Percentiles rank a stretch among this genome's conserved stretches.
Evolutionary conservation across 768 basidiomycete species (phyloP).

Genomic region (Boletus subcaerulescens): DNA sequence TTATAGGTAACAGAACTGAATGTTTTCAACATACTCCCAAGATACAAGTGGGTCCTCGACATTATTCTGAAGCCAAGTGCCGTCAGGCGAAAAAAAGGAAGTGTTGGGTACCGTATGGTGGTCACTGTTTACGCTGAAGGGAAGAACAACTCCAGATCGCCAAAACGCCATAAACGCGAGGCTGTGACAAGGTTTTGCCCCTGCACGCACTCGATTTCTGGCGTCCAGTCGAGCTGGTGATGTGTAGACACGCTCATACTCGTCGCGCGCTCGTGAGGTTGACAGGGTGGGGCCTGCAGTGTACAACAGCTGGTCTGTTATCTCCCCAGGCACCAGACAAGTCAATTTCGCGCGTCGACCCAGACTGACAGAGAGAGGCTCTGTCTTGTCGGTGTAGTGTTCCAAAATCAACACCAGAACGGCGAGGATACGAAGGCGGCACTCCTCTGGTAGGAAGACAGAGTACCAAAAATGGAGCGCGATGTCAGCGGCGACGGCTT

Average conservation of each 20-base stretch:
- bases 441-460: slow-evolving; percentile 34
- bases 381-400: slow-evolving; percentile 11
- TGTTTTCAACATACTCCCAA: slow-evolving; percentile 41
- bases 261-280: slow-evolving; percentile 22
- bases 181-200: slow-evolving; percentile 41
- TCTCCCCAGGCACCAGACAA: slow-evolving; percentile 22
- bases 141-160: slow-evolving; percentile 42
- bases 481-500: slow-evolving; percentile 36
- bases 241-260: slow-evolving; percentile 29
- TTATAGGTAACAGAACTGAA: background rate
- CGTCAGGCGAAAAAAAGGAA: slow-evolving; percentile 42
- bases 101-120: slow-evolving; percentile 40
- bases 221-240: slow-evolving; percentile 39
- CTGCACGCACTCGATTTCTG: slow-evolving; percentile 37
- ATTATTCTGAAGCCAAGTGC: slow-evolving; percentile 39
- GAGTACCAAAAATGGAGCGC: slow-evolving; percentile 51
- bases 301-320: slow-evolving; percentile 30
- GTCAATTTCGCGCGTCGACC: slow-evolving; percentile 17
- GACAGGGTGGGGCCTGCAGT: slow-evolving; percentile 24
- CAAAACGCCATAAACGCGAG: slow-evolving; percentile 39
- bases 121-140: slow-evolving; percentile 38
- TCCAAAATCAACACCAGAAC: slow-evolving; percentile 15
- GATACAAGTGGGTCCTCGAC: slow-evolving; percentile 41
- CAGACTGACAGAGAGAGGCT: slow-evolving; percentile 9
- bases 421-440: slow-evolving; percentile 23